Percentiles rank a stretch among this genome's conserved stretches.
Evolutionary conservation across 164 flowering plant genomes (phyloP).

Genomic region (Nelumbo lutea): DNA sequence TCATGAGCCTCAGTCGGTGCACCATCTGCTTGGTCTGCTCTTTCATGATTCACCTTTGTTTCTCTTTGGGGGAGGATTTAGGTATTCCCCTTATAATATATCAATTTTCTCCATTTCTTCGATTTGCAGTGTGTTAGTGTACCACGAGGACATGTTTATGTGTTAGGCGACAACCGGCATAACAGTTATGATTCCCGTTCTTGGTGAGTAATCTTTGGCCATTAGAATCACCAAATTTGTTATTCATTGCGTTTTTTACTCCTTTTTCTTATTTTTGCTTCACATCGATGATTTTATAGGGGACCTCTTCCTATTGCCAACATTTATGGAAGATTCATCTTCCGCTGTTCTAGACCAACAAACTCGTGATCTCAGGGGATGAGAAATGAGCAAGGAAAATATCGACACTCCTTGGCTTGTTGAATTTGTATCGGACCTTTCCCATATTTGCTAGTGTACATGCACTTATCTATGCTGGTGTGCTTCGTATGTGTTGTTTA

Average conservation of each 20-base stretch:
- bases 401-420: too few relatives aligned
- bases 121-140: constrained; percentile 33
- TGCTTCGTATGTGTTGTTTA: too few relatives aligned
- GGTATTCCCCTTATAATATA: background rate
- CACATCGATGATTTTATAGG: constrained; percentile 24
- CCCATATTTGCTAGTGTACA: too few relatives aligned
- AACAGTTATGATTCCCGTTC: constrained; percentile 49
- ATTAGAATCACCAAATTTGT: background rate
- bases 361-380: background rate
- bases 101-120: constrained; percentile 3
- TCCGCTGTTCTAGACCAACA: constrained; percentile 20
- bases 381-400: background rate
- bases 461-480: too few relatives aligned
- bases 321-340: constrained; percentile 38
- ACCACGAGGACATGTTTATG: constrained; percentile 46
- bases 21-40: constrained; percentile 23
- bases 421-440: too few relatives aligned
- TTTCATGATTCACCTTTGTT: background rate
- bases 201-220: constrained; percentile 29
- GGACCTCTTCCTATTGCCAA: constrained; percentile 48
- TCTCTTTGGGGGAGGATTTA: background rate
- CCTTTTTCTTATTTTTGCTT: background rate
- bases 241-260: background rate
- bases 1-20: constrained; percentile 32
- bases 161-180: constrained; percentile 61